Evolutionary conservation across 208 protist species (phyloP).

Genomic region (Trichomonas tenax): DNA sequence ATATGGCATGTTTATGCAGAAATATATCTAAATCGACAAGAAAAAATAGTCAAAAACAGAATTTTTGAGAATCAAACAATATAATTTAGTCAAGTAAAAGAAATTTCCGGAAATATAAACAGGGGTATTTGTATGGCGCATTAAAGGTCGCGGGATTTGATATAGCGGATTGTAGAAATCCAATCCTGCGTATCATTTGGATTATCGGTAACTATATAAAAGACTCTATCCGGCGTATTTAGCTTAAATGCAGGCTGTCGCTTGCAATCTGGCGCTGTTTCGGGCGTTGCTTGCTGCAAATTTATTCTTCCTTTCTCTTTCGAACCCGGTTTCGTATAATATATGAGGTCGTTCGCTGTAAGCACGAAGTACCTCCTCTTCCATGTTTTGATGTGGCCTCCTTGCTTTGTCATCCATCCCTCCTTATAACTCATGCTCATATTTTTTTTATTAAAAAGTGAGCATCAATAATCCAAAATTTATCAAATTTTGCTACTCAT

Average conservation of each 20-base stretch:
- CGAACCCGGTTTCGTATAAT: neutral
- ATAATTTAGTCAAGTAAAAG: no score
- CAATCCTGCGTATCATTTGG: neutral
- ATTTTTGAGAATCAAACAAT: no score
- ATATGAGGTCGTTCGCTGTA: neutral
- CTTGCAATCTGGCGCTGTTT: neutral
- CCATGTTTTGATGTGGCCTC: neutral
- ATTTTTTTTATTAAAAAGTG: neutral
- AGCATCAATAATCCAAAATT: neutral
- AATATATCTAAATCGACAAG: no score
- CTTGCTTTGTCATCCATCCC: neutral
- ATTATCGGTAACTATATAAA: neutral
- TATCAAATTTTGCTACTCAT: neutral
- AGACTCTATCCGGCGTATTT: neutral
- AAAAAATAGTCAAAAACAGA: no score
- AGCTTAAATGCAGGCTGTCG: neutral
- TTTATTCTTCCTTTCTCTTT: neutral
- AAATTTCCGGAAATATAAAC: no score
- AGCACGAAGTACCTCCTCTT: neutral
- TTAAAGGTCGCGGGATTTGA: neutral
- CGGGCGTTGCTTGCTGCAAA: neutral
- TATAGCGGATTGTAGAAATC: neutral
- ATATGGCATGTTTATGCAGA: no score
- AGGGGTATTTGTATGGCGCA: no score
- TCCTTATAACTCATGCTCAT: neutral